A percentile compares a stretch with the other conserved stretches of the same genome.
These are phyloP conservation scores for Fusarium pilosicola DNA, from an alignment of 2,329 filamentous ascomycete genomes.

Conservation along the genomic window DNA sequence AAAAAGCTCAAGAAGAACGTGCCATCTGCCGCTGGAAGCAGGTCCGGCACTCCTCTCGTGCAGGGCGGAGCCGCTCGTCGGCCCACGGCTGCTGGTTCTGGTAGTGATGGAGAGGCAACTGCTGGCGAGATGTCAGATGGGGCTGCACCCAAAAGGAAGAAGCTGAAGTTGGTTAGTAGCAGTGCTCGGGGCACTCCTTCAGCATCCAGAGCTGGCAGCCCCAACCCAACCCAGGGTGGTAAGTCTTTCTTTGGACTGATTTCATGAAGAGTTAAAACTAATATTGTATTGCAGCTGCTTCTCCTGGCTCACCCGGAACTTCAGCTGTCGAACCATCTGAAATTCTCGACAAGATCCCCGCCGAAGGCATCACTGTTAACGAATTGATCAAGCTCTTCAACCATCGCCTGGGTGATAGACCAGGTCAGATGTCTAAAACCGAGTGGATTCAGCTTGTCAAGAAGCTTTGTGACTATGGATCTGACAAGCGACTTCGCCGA, in stretches of 20 bases:
- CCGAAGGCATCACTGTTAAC: slow-evolving; percentile 64
- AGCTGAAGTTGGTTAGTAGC: slow-evolving; percentile 62
- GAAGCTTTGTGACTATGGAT: slow-evolving; percentile 61
- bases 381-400: slow-evolving; percentile 65
- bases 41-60: slow-evolving; percentile 65
- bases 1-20: slow-evolving; percentile 77
- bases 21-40: slow-evolving; percentile 60
- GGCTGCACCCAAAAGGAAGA: slow-evolving; percentile 61
- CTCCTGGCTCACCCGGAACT: slow-evolving; percentile 50
- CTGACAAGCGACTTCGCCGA: slow-evolving; percentile 63
- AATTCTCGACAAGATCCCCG: slow-evolving; percentile 64
- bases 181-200: slow-evolving; percentile 63
- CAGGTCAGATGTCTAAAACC: slow-evolving; percentile 61
- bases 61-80: slow-evolving; percentile 52
- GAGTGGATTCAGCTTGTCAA: slow-evolving; percentile 71
- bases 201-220: slow-evolving; percentile 71
- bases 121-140: slow-evolving; percentile 74
- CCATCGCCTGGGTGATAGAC: slow-evolving; percentile 61
- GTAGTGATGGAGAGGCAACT: slow-evolving; percentile 78
- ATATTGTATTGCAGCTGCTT: slow-evolving; percentile 39
- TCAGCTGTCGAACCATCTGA: slow-evolving; percentile 60
- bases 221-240: slow-evolving; percentile 57
- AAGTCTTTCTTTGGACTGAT: slow-evolving; percentile 34
- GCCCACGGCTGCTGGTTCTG: slow-evolving; percentile 63
- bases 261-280: slow-evolving; percentile 1